Conservation (phyloP, 495 filamentous ascomycete species). For the Tuber brumale region DNA sequence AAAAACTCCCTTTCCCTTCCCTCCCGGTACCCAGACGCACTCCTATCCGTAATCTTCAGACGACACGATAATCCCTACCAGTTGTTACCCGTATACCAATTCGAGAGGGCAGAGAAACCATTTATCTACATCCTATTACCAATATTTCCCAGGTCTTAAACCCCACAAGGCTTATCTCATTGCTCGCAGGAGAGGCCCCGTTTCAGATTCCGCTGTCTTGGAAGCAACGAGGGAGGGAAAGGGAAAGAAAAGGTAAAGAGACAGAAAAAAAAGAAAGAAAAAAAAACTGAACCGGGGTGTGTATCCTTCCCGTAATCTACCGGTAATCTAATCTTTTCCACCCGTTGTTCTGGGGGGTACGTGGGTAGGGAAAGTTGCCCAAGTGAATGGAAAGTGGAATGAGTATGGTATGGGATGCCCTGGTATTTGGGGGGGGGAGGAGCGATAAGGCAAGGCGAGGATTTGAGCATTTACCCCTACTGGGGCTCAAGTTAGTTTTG, state of each 20-base stretch:
- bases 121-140: not conserved
- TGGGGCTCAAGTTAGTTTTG: slow-evolving; percentile 1
- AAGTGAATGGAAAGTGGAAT: not conserved
- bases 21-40: not conserved
- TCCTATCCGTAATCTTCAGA: not conserved
- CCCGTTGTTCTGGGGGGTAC: not conserved
- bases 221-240: not conserved
- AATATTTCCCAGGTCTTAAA: not conserved
- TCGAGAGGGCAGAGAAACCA: not conserved
- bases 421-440: not conserved
- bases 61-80: not conserved
- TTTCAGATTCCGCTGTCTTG: slow-evolving; percentile 1
- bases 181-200: slow-evolving; percentile 2
- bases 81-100: not conserved
- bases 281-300: not conserved
- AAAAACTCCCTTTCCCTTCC: slow-evolving; percentile 6
- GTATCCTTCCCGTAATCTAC: not conserved
- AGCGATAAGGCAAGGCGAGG: slow-evolving; percentile 4
- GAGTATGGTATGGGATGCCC: not conserved
- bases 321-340: not conserved
- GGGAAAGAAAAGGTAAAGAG: not conserved
- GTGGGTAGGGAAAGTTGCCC: not conserved
- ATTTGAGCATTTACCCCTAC: not conserved
- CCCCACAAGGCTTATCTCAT: slow-evolving; percentile 5
- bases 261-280: not conserved